A percentile compares a stretch with the other conserved stretches of the same genome.
Evolutionary conservation across 2,329 filamentous ascomycete genomes (phyloP).

Genomic region (Pseudopithomyces chartarum): DNA sequence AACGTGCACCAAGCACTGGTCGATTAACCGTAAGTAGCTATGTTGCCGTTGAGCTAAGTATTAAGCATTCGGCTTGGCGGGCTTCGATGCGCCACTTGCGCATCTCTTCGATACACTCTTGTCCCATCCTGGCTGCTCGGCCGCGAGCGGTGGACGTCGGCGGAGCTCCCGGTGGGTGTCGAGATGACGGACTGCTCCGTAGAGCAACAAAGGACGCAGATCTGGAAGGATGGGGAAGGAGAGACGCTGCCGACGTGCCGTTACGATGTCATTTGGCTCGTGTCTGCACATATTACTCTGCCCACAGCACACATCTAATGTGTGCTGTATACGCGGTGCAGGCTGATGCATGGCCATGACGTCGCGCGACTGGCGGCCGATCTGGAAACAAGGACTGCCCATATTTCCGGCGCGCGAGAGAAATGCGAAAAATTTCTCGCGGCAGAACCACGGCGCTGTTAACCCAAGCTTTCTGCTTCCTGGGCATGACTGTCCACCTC

Average conservation of each 20-base stretch:
- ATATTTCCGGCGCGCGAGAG: not conserved
- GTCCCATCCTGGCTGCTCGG: not conserved
- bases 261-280: too few species aligned
- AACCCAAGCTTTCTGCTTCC: too few species aligned
- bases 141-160: not conserved
- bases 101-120: not conserved
- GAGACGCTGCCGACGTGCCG: not conserved
- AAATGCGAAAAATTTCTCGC: not conserved
- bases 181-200: not conserved
- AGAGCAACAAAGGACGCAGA: not conserved
- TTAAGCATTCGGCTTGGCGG: constrained; percentile 3
- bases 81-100: constrained; percentile 3
- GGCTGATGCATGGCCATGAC: not conserved
- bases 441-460: not conserved
- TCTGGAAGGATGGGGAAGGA: not conserved
- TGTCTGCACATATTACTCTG: not conserved
- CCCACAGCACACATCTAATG: not conserved
- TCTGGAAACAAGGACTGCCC: not conserved
- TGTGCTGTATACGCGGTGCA: not conserved
- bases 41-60: not conserved
- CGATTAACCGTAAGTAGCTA: not conserved
- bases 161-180: not conserved
- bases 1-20: constrained; percentile 27
- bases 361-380: not conserved
- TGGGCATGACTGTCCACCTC: too few species aligned